Base-by-base conservation (phyloP, 768 basidiomycete species). In the Macrocybe gigantea region DNA sequence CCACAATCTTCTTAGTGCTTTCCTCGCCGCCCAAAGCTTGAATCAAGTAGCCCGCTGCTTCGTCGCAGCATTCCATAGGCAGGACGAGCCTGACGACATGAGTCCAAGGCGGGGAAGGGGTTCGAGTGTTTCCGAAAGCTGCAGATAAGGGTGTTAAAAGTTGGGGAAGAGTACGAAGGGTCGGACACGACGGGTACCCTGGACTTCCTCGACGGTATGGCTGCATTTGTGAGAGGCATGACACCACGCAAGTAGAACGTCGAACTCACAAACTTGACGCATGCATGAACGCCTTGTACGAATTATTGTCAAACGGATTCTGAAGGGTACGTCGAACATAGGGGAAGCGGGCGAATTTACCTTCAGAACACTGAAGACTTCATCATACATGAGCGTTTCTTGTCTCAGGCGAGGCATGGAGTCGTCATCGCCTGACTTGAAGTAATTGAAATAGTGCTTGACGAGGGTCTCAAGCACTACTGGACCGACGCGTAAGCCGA, bases 21-120 rank as follows among this genome's bases (percentile, higher is more conserved):
- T 86, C 78, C 57, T 88, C 85, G n/a, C 94, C 93, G 1, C 93
- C 93, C 6, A 96, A 72, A 3, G 82, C 90, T 51, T 79, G 70
- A 48, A 93, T 82, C 41, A 97, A 73, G 53, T 81, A 65, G 1
- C 64, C 62, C 5, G 93, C 88, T 2, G 92, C 88, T 29, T 83
- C 74, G 37, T 87, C 79, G 56, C 93, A 93, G 39, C 73, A 80
- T 0, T 80, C 71, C 64, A 88, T 77, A 2, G 93, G 92, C 3
- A 96, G 77, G 7, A 82, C 58, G 7, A 87, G 68, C 43, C 84
- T 74, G 43, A 86, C 74, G 38, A 89, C 78, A 53, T 82, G 85
- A 7, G 88, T 82, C 77, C 84, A 90, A 31, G 91, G 91, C 11
- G 93, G 89, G 10, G 89, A 81, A 0, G 88, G 90, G 0, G 88